Conservation (phyloP, 129 eudicot species). For the Daucus carota region DNA sequence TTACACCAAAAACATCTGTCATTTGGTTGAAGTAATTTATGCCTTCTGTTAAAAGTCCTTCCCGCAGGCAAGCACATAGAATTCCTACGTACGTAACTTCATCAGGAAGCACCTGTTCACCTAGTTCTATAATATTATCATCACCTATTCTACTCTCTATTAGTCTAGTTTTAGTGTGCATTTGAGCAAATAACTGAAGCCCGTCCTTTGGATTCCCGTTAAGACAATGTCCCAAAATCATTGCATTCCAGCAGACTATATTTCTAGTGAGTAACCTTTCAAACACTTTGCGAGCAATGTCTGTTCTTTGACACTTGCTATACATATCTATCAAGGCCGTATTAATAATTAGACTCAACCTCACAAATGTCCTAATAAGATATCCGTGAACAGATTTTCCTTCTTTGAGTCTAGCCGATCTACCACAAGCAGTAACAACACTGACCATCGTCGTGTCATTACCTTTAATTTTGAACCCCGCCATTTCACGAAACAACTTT, state of each 20-base stretch:
- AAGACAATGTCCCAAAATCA: conserved; percentile 76
- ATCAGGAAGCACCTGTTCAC: conserved; percentile 34
- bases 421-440: conserved; percentile 63
- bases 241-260: conserved; percentile 75
- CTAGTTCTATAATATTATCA: background rate
- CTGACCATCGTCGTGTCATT: conserved; percentile 52
- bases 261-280: conserved; percentile 46
- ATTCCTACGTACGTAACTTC: conserved; percentile 69
- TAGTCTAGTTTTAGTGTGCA: conserved; percentile 25
- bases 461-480: conserved; percentile 19
- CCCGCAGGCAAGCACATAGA: conserved; percentile 81
- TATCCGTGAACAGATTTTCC: conserved; percentile 72
- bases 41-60: conserved; percentile 48
- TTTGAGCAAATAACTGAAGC: conserved; percentile 37
- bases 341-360: conserved; percentile 40
- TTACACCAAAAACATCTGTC: conserved; percentile 42
- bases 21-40: conserved; percentile 53
- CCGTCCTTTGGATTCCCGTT: conserved; percentile 71
- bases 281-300: conserved; percentile 48
- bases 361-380: conserved; percentile 26
- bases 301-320: conserved; percentile 52
- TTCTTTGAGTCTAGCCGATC: conserved; percentile 76
- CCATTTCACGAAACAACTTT: conserved; percentile 64
- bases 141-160: background rate
- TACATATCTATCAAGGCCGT: conserved; percentile 78